Evolutionary conservation across 176 grass and related monocot genomes (phyloP).

Genomic region (Leersia perrieri): DNA sequence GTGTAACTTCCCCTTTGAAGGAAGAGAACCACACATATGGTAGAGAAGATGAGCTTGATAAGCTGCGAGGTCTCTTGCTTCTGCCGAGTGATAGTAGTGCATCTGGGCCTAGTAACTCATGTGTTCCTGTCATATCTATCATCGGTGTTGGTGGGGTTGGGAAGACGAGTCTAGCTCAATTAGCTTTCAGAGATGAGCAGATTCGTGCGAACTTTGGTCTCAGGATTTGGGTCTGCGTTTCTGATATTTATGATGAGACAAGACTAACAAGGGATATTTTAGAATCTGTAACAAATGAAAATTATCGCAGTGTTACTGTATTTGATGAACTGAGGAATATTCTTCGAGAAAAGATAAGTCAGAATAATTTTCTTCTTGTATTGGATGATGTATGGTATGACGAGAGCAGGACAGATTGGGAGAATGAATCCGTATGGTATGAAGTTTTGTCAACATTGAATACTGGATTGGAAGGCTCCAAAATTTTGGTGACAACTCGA

Average conservation of each 20-base stretch:
- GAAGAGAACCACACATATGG: constrained; percentile 41
- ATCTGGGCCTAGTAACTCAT: constrained; percentile 19
- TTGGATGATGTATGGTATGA: constrained; percentile 76
- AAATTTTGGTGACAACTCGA: constrained; percentile 50
- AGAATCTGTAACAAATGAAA: constrained; percentile 38
- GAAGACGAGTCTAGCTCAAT: constrained; percentile 59
- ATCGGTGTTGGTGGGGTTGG: constrained; percentile 57
- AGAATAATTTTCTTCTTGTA: constrained; percentile 53
- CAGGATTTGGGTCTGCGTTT: constrained; percentile 59
- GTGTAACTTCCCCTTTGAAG: constrained; percentile 38
- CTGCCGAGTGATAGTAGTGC: not conserved
- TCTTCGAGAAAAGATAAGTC: constrained; percentile 34
- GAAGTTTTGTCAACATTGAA: constrained; percentile 33
- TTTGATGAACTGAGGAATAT: constrained; percentile 31
- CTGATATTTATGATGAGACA: constrained; percentile 40
- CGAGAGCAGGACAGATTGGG: constrained; percentile 42
- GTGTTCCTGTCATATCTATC: constrained; percentile 34
- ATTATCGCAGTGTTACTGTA: constrained; percentile 7
- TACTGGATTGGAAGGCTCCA: constrained; percentile 41
- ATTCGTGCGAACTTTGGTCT: constrained; percentile 39
- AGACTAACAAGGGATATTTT: constrained; percentile 48
- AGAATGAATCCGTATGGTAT: constrained; percentile 35
- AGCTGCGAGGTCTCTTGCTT: constrained; percentile 36
- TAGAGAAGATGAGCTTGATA: constrained; percentile 41
- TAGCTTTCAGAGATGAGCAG: constrained; percentile 47